Conservation (phyloP, 2,329 filamentous ascomycete species). For the Talaromyces pinophilus region DNA sequence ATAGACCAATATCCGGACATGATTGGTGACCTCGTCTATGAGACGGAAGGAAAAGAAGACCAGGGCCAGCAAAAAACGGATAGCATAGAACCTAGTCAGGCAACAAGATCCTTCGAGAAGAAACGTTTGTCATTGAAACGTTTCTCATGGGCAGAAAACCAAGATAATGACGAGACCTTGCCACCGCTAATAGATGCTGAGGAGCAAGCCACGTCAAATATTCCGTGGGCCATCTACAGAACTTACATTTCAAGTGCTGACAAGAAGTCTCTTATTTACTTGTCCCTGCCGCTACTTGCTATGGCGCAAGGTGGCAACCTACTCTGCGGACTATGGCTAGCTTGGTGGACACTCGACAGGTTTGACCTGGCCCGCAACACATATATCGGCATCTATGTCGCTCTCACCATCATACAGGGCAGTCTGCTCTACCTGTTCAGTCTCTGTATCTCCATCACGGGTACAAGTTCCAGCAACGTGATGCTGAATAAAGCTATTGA, state of each 20-base stretch:
- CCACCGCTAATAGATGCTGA: not conserved
- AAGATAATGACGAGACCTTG: not conserved
- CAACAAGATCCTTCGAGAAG: not conserved
- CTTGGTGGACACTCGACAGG: constrained; percentile 9
- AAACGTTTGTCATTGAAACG: not conserved
- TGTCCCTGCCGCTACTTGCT: not conserved
- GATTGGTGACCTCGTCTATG: constrained; percentile 1
- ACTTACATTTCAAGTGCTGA: constrained; percentile 4
- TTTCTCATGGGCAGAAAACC: not conserved
- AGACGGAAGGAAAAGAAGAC: not conserved
- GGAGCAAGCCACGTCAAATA: not conserved
- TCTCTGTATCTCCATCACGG: constrained; percentile 36
- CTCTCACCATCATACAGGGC: constrained; percentile 61
- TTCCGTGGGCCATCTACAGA: constrained; percentile 5
- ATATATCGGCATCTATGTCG: constrained; percentile 69
- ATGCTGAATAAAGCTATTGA: constrained; percentile 64
- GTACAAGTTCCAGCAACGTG: constrained; percentile 4
- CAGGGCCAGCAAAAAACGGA: not conserved
- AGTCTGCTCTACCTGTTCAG: constrained; percentile 61
- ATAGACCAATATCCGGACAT: constrained; percentile 6
- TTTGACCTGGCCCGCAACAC: constrained; percentile 1
- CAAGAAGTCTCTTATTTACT: not conserved
- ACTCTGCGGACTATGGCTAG: constrained; percentile 7
- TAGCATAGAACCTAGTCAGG: not conserved
- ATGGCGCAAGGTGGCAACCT: constrained; percentile 6